phyloP scores from a whole-genome alignment of 1,284 basidiomycete genomes.

The Ceratobasidium sp. region DNA sequence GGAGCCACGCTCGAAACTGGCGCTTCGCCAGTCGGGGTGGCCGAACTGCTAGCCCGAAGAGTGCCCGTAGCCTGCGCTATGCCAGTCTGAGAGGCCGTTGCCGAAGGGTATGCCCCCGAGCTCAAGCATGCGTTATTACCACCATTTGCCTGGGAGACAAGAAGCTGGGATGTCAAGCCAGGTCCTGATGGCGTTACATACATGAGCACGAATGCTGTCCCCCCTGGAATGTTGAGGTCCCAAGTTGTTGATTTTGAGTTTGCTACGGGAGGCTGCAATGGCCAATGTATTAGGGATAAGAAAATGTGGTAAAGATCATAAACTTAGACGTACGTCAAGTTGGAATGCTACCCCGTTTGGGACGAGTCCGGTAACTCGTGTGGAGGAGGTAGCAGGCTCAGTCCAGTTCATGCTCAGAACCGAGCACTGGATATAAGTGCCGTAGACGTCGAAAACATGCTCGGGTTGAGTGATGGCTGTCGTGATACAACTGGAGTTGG shows the following conservation, averaged over 20 bases:
- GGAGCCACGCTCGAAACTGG: background rate
- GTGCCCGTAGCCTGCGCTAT: slow-evolving; percentile 16
- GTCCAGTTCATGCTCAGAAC: slow-evolving; percentile 37
- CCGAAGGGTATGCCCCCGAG: slow-evolving; percentile 18
- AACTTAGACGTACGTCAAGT: slow-evolving; percentile 18
- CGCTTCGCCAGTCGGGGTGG: background rate
- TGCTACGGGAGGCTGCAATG: background rate
- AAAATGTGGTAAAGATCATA: background rate
- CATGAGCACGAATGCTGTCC: slow-evolving; percentile 35
- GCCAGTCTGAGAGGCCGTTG: slow-evolving; percentile 30
- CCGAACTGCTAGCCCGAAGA: background rate
- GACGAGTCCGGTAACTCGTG: slow-evolving; percentile 25
- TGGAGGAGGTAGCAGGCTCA: slow-evolving; percentile 13
- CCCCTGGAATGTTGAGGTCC: slow-evolving; percentile 25
- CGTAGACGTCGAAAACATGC: slow-evolving; percentile 24
- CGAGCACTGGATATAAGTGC: slow-evolving; percentile 26
- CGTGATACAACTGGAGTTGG: slow-evolving; percentile 26
- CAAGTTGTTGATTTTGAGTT: slow-evolving; percentile 35
- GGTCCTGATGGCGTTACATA: slow-evolving; percentile 1
- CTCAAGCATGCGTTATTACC: background rate
- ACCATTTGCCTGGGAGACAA: slow-evolving; percentile 5
- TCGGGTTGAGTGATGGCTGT: slow-evolving; percentile 26
- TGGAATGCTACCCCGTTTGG: slow-evolving; percentile 35
- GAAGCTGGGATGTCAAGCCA: slow-evolving; percentile 9
- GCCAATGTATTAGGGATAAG: background rate